Conservation (phyloP, 371 early-diverging fungal genomes). For the Mucor velutinosus region DNA sequence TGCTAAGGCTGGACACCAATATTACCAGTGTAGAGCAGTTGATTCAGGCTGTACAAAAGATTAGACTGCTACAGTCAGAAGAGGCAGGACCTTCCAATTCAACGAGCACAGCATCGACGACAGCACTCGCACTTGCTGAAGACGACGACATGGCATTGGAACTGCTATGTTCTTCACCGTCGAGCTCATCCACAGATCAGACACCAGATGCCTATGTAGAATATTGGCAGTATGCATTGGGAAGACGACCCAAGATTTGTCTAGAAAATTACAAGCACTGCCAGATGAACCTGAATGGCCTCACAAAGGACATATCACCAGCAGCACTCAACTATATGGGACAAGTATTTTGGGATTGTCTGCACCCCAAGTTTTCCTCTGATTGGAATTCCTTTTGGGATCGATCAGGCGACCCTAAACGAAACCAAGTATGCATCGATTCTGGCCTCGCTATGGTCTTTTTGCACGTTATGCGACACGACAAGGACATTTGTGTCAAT, state of each 20-base stretch:
- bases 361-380: constrained; percentile 35
- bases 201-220: constrained; percentile 20
- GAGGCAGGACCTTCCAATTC: neutral
- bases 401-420: constrained; percentile 26
- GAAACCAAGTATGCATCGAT: constrained; percentile 36
- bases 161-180: constrained; percentile 7
- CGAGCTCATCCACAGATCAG: constrained; percentile 5
- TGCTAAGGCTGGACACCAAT: constrained; percentile 39
- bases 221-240: constrained; percentile 24
- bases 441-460: constrained; percentile 38
- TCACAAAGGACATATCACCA: constrained; percentile 32
- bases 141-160: constrained; percentile 14
- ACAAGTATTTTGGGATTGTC: constrained; percentile 39
- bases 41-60: constrained; percentile 39
- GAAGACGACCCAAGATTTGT: constrained; percentile 19
- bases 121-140: neutral
- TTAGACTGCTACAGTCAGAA: constrained; percentile 22
- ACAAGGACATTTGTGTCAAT: constrained; percentile 31
- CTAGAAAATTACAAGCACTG: constrained; percentile 28
- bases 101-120: neutral
- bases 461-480: constrained; percentile 36
- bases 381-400: constrained; percentile 40
- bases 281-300: constrained; percentile 22
- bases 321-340: constrained; percentile 28
- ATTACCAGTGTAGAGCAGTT: constrained; percentile 42